Conservation (phyloP, 2,329 filamentous ascomycete species). For the Penicillium sp. region DNA sequence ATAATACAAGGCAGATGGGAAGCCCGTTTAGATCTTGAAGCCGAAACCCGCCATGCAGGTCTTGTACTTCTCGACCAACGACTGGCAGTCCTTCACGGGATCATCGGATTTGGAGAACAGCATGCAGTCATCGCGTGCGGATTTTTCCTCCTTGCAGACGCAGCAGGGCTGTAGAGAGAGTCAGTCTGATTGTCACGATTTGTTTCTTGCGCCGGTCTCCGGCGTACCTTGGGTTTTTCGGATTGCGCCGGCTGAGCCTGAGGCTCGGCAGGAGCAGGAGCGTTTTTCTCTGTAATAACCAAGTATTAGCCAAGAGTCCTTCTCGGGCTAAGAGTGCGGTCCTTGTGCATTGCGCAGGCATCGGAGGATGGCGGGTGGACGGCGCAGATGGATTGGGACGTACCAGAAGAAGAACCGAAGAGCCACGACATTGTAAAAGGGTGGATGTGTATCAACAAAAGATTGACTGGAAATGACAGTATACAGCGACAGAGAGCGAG, state of each 20-base stretch:
- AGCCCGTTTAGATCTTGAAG: constrained; percentile 57
- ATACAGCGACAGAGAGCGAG: constrained; percentile 1
- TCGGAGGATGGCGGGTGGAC: constrained; percentile 2
- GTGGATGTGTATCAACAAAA: neutral
- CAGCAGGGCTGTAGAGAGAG: constrained; percentile 70
- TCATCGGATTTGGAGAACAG: constrained; percentile 84
- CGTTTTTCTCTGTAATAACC: constrained; percentile 16
- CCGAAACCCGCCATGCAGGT: constrained; percentile 90
- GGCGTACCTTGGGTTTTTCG: constrained; percentile 39
- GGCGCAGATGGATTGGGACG: constrained; percentile 4
- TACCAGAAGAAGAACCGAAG: constrained; percentile 36
- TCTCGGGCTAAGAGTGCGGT: neutral
- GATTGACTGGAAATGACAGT: constrained; percentile 2
- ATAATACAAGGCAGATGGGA: constrained; percentile 8
- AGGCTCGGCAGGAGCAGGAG: constrained; percentile 19
- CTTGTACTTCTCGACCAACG: constrained; percentile 78
- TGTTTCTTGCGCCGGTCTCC: neutral
- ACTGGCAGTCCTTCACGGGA: constrained; percentile 73
- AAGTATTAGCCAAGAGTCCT: constrained; percentile 8
- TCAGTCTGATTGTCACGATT: neutral
- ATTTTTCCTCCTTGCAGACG: constrained; percentile 94
- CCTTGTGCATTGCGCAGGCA: constrained; percentile 13
- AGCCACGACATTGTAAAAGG: constrained; percentile 33
- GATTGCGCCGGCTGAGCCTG: constrained; percentile 22
- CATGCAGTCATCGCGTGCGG: constrained; percentile 95